Evolutionary conservation across 73 alveolate genomes (phyloP), one percentile per base, ranked within the genome.

Genomic region (Urostyla sp.): DNA sequence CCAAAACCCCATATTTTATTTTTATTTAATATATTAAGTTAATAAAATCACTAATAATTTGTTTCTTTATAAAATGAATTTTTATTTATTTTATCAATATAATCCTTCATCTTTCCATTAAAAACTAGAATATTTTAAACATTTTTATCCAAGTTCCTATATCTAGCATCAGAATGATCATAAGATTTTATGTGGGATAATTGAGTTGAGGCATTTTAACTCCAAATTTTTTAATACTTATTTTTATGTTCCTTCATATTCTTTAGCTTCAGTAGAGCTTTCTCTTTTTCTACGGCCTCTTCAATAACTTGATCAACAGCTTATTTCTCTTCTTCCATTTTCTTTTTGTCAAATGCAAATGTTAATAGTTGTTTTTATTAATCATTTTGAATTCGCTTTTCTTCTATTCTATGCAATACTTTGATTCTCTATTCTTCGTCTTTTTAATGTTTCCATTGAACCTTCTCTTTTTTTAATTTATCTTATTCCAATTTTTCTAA

Each of bases 331-430:
- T 59, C 76, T 21, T 32, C 7, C 20, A 59, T 55, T 34, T 40
- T 30, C 37, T 55, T 59, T 6, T 52, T 52, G 24, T 59, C 76
- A 34, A 35, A 59, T 59, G n/a, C n/a, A n/a, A n/a, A n/a, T n/a
- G n/a, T n/a, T n/a, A 59, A 34, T 30, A 18, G 57, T 59, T 52
- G 76, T 3, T 52, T 38, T 5, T 28, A 59, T 32, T 59, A 52
- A 5, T 52, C 57, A 18, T 35, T 32, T 32, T 59, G 57, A 11
- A 59, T n/a, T n/a, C n/a, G 57, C 20, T 59, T 59, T 20, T 59
- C 76, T 59, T 55, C n/a, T 27, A 59, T 15, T 34, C 55, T 59
- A 59, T 35, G n/a, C 76, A 59, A 35, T 55, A 59, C 37, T 20
- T 59, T 59, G 20, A 55, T 35, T 21, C 76, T 59, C 55, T 59